Evolutionary conservation across 257 asterid genomes (phyloP), one percentile per base, ranked within the genome.

Genomic region (Gynochthodes officinalis): DNA sequence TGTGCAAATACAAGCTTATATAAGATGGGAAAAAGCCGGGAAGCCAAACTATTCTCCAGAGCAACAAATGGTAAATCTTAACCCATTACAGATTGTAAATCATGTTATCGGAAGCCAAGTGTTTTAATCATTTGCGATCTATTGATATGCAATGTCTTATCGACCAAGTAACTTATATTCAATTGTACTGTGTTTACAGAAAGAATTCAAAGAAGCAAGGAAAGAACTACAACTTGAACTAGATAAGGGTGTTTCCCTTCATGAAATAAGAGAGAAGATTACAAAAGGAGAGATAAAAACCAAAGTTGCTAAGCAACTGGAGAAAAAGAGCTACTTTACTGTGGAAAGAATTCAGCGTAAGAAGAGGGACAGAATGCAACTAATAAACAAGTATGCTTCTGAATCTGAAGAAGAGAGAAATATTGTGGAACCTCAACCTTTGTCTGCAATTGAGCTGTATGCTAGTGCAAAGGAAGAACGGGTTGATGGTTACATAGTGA

Each of bases 1-100:
- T 74, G 87, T 83, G 78, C 96, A 93, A 80, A 79, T 76, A 76
- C 98, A 93, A 74, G 84, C 98, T 67, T 93, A 73, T 78, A 78
- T 85, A 78, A 76, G 96, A 76, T 90, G 97, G 97, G 98, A 93
- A 87, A 89, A 75, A 89, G 93, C 95, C 64, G 98, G 96, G 75
- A 93, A 85, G 80, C 98, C 95, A 61, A 87, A 82, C 84, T 89
- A 82, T 77, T 86, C 98, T 77, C 84, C 87, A 14, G 92, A 85
- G 70, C 84, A 88, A 78, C 97, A 93, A 76, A 91, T 83, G 76
- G 98, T 93, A 88, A 85, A 46, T 68, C 64, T 81, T 66, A 7
- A 71, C 73, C 50, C 77, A 80, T n/a, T n/a, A n/a, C n/a, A n/a
- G n/a, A n/a, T n/a, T n/a, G n/a, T n/a, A n/a, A n/a, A n/a, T n/a